A percentile compares a stretch with the other conserved stretches of the same genome.
Evolutionary conservation across 768 basidiomycete genomes (phyloP).

Genomic region (Russula sp.): DNA sequence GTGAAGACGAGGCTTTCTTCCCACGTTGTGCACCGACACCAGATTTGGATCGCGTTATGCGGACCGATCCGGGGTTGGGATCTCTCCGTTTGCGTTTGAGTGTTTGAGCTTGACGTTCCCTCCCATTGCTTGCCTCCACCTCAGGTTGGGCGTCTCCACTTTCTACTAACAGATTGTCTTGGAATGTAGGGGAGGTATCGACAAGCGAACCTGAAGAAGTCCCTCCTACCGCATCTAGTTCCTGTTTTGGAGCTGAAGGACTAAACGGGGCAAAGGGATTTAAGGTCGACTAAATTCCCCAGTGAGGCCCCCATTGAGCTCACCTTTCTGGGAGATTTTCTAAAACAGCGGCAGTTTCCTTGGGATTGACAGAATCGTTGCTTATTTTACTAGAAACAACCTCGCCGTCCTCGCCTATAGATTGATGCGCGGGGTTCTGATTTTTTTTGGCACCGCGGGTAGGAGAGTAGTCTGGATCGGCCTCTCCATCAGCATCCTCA

Average conservation of each 20-base stretch:
- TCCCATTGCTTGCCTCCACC: background rate
- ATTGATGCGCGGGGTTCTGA: background rate
- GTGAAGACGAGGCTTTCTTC: background rate
- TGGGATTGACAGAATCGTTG: background rate
- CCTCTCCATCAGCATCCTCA: conserved; percentile 21
- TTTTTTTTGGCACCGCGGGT: background rate
- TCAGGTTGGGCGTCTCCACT: background rate
- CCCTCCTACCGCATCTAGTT: background rate
- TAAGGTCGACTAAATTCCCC: background rate
- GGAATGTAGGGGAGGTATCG: background rate
- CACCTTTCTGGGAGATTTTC: background rate
- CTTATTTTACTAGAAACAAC: background rate
- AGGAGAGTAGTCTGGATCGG: conserved; percentile 19
- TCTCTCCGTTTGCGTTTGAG: conserved; percentile 27
- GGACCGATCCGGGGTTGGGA: conserved; percentile 13
- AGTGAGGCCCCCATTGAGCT: background rate
- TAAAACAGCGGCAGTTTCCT: background rate
- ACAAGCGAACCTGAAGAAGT: background rate
- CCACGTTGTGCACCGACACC: conserved; percentile 7
- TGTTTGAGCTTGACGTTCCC: background rate
- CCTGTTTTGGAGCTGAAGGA: background rate
- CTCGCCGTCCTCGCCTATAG: background rate
- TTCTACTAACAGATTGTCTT: background rate
- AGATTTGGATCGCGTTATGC: conserved; percentile 25
- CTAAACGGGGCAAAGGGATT: background rate